phyloP scores from a whole-genome alignment of 2,329 filamentous ascomycete genomes.

The Didymella segeticola region DNA sequence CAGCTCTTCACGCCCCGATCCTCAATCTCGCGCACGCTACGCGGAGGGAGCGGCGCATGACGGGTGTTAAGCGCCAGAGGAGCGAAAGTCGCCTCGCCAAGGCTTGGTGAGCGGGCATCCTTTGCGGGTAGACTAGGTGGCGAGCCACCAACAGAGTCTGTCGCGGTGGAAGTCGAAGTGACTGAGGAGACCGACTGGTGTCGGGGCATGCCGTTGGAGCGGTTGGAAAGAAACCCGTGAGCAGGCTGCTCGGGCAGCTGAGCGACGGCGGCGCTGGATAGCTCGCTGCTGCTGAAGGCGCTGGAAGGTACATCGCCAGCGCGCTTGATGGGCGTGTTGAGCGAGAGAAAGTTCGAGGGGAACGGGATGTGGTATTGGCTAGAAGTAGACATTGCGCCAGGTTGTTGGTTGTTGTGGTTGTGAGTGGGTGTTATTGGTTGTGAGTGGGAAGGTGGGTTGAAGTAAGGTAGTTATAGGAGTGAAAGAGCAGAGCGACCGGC shows the following conservation, averaged over 20 bases:
- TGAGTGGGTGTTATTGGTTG: constrained; percentile 16
- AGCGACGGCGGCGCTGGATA: constrained; percentile 19
- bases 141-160: constrained; percentile 27
- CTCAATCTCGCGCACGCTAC: constrained; percentile 31
- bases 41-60: constrained; percentile 34
- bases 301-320: constrained; percentile 13
- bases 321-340: constrained; percentile 43
- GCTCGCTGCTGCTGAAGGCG: constrained; percentile 16
- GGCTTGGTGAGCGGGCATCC: constrained; percentile 35
- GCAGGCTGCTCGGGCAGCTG: constrained; percentile 30
- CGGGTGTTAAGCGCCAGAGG: constrained; percentile 47
- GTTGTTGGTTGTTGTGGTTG: constrained; percentile 21
- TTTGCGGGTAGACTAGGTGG: constrained; percentile 39
- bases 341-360: constrained; percentile 44
- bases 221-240: constrained; percentile 50
- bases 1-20: constrained; percentile 26
- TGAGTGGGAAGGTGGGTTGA: constrained; percentile 9
- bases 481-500: constrained; percentile 16
- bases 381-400: constrained; percentile 45
- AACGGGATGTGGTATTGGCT: constrained; percentile 48
- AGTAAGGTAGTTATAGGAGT: constrained; percentile 5
- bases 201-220: constrained; percentile 25
- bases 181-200: constrained; percentile 41
- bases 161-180: constrained; percentile 20
- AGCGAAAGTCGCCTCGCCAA: constrained; percentile 37